phyloP scores from a whole-genome alignment of 345 rosid genomes.

The Pistacia vera region DNA sequence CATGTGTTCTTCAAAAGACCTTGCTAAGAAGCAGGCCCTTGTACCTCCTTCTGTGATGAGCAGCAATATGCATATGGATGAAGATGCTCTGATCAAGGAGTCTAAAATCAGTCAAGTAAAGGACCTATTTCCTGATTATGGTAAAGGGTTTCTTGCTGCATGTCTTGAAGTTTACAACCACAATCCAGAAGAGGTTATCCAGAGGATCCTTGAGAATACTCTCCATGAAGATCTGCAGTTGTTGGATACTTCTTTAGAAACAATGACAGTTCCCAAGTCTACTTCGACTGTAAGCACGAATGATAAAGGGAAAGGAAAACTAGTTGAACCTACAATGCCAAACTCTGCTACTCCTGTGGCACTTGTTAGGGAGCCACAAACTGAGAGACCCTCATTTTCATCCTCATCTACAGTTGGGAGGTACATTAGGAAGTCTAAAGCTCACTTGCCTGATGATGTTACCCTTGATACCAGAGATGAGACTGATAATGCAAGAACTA shows the following conservation, averaged over 20 bases:
- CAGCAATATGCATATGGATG: slow-evolving; percentile 52
- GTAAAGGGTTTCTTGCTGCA: slow-evolving; percentile 74
- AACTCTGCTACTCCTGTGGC: slow-evolving; percentile 18
- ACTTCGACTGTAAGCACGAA: slow-evolving; percentile 42
- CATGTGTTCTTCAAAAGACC: slow-evolving; percentile 35
- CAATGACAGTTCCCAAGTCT: slow-evolving; percentile 55
- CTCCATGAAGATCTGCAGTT: slow-evolving; percentile 76
- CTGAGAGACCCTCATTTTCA: slow-evolving; percentile 43
- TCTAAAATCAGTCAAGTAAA: slow-evolving; percentile 90
- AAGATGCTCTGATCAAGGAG: slow-evolving; percentile 67
- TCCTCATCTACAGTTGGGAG: slow-evolving; percentile 69
- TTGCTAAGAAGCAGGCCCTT: slow-evolving; percentile 33
- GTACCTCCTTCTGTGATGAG: slow-evolving; percentile 33
- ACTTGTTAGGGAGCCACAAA: slow-evolving; percentile 26
- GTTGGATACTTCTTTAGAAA: slow-evolving; percentile 67
- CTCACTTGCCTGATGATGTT: slow-evolving; percentile 44
- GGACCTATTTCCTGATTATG: slow-evolving; percentile 91
- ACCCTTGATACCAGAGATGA: slow-evolving; percentile 55
- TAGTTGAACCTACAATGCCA: slow-evolving; percentile 47
- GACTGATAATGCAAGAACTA: slow-evolving; percentile 48
- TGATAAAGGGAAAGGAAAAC: slow-evolving; percentile 86
- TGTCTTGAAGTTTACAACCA: slow-evolving; percentile 93
- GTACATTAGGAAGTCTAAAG: slow-evolving; percentile 72
- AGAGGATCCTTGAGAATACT: slow-evolving; percentile 89
- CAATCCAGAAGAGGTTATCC: slow-evolving; percentile 93